phyloP scores from a whole-genome alignment of 2,329 filamentous ascomycete genomes.

The Chaetomium sp. region DNA sequence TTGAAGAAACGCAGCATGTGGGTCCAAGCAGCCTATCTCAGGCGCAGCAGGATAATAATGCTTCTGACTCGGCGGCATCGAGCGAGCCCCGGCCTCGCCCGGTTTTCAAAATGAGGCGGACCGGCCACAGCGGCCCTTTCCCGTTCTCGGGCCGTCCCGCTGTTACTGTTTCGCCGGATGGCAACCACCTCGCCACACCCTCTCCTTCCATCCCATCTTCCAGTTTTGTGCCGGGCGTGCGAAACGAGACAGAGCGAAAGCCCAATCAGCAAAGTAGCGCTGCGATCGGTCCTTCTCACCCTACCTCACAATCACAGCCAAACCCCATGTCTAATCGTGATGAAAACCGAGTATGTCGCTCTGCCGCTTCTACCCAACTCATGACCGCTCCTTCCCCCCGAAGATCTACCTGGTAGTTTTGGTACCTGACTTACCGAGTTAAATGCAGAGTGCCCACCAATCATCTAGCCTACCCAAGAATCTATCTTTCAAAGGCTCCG shows the following conservation, averaged over 20 bases:
- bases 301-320: neutral
- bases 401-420: neutral
- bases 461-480: neutral
- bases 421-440: neutral
- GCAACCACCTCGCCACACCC: constrained; percentile 9
- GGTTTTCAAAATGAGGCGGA: constrained; percentile 28
- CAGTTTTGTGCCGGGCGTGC: neutral
- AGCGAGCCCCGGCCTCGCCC: constrained; percentile 16
- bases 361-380: neutral
- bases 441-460: neutral
- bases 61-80: constrained; percentile 7
- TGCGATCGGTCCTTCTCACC: neutral
- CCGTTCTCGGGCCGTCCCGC: constrained; percentile 9
- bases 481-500: neutral
- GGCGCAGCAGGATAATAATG: neutral
- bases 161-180: neutral
- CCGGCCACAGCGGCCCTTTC: constrained; percentile 23
- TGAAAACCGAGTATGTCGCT: neutral
- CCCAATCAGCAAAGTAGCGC: neutral
- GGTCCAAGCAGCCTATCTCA: neutral
- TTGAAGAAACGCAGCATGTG: constrained; percentile 1
- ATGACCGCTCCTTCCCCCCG: neutral
- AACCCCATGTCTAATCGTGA: neutral
- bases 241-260: neutral
- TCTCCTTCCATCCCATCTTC: constrained; percentile 11